Conservation (phyloP, 2,329 filamentous ascomycete genomes). For the Fusarium dimerum region DNA sequence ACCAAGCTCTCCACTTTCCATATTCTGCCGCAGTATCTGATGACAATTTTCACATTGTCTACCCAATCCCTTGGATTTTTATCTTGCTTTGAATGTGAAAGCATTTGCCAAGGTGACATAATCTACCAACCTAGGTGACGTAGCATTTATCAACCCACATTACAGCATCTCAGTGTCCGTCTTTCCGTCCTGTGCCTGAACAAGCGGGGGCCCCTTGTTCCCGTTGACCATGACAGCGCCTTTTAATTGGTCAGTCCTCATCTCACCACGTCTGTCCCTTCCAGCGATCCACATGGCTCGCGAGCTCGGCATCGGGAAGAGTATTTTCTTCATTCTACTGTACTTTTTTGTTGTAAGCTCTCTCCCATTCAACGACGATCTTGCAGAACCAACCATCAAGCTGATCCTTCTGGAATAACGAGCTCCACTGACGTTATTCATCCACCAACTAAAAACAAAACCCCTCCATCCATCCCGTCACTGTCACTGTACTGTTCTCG, state of each 20-base stretch:
- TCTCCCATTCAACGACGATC: too few species aligned
- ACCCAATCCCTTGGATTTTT: neutral
- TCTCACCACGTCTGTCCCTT: neutral
- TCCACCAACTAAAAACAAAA: neutral
- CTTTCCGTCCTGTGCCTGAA: neutral
- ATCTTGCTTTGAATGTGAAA: neutral
- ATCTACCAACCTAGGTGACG: neutral
- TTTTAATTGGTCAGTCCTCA: neutral
- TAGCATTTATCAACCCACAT: neutral
- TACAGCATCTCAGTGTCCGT: too few species aligned
- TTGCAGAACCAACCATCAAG: neutral
- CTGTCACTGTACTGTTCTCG: neutral
- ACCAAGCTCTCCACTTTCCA: too few species aligned
- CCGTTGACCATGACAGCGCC: neutral
- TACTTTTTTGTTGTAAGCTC: too few species aligned
- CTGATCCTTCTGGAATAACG: neutral
- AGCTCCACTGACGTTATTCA: neutral
- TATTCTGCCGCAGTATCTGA: too few species aligned
- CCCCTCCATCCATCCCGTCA: neutral
- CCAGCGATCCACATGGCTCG: neutral
- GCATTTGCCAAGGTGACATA: neutral
- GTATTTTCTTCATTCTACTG: neutral
- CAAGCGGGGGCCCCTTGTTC: neutral
- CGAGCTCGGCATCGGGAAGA: neutral
- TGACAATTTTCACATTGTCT: neutral